Percentiles rank a stretch among this genome's conserved stretches.
phyloP scores from a whole-genome alignment of 129 eudicot genomes.

The Centella asiatica region DNA sequence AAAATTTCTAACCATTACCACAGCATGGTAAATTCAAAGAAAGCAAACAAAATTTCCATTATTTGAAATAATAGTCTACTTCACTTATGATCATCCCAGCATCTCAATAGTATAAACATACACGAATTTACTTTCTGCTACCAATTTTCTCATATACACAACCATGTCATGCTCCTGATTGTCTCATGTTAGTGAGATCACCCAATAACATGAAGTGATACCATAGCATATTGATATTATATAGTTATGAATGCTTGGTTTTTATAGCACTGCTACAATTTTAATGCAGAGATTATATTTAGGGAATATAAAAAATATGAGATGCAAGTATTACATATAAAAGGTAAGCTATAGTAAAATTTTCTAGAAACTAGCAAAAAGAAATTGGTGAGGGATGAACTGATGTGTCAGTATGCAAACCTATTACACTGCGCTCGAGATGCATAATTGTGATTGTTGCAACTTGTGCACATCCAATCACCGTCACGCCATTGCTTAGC shows the following conservation, averaged over 20 bases:
- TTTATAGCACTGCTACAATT: no score
- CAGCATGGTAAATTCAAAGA: neutral
- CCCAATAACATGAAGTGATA: neutral
- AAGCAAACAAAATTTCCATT: neutral
- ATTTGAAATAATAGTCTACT: neutral
- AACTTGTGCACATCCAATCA: constrained; percentile 96
- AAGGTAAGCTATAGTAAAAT: neutral
- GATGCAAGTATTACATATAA: neutral
- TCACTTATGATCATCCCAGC: neutral
- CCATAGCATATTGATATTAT: neutral
- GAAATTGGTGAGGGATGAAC: neutral
- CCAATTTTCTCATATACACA: neutral
- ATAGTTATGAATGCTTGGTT: no score
- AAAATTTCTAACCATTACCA: constrained; percentile 5
- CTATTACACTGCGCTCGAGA: constrained; percentile 82
- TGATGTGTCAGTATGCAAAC: constrained; percentile 26
- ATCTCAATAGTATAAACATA: neutral
- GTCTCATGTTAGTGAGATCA: no score
- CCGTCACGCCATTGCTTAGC: constrained; percentile 97
- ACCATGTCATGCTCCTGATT: neutral
- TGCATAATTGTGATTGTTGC: constrained; percentile 92
- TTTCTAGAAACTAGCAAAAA: constrained; percentile 2
- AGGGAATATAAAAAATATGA: no score
- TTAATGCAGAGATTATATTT: no score
- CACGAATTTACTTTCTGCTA: neutral